Base-by-base conservation (phyloP, 1,139 yeast genomes). In the Saccharomyces hybrid region DNA sequence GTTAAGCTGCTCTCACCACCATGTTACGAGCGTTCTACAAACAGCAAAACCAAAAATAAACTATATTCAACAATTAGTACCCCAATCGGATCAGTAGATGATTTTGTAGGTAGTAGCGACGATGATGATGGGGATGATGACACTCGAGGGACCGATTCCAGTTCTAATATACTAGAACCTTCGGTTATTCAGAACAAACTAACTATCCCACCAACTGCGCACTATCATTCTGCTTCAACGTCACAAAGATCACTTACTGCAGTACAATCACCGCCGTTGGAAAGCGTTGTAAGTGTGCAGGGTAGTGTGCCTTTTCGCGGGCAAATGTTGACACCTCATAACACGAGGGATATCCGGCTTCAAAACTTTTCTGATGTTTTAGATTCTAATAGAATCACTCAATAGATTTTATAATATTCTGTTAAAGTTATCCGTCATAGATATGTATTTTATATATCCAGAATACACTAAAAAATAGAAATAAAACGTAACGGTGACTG, bases 1-100 rank as follows among this genome's bases (percentile, higher is more conserved):
- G 91, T 91, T 19, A 76, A 83, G 32, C 82, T 95, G 0, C 75
- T 88, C 49, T 82, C 95, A 48, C 98, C 99, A 0, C 99, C 99
- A 1, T 83, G 83, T 5, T 67, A 67, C 52, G 62, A 60, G 2
- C 55, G 52, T 26, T 51, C 57, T 27, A 50, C 50, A 7, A 46
- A 49, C 31, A 34, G 41, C 28, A 26, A 47, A 32, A 25, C 52
- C 49, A 32, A 51, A 29, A 47, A 49, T 16, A 49, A 32, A 46
- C 25, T 55, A 44, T 51, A 31, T 23, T 23, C 57, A 25, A 51
- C 47, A n/a, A 48, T 48, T 19, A 55, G 55, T 23, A 46, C 55
- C 9, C 55, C 59, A 1, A 13, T 38, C 11, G 25, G 44, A 38
- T 41, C 52, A 50, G 61, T 56, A 32, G 54, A 58, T 48, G 58